Evolutionary conservation across 192 early-diverging fungal genomes (phyloP).

Genomic region (Rhizophagus prolifer): DNA sequence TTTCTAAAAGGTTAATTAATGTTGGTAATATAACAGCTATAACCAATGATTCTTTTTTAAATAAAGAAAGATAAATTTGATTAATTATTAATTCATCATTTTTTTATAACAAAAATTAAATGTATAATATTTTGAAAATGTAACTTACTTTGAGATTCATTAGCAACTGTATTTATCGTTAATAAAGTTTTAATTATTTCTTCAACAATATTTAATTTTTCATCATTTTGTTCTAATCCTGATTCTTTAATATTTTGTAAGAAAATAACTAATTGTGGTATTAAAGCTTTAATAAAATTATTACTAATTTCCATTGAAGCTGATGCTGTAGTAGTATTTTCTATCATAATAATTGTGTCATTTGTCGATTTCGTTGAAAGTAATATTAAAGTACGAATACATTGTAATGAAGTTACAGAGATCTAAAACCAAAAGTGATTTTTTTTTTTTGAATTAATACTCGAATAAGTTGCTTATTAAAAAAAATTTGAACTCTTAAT

Average conservation of each 20-base stretch:
- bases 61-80: background rate
- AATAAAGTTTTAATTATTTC: constrained; percentile 54
- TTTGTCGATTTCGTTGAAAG: constrained; percentile 32
- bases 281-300: constrained; percentile 29
- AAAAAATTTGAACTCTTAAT: no score
- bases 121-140: no score
- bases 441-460: background rate
- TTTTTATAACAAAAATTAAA: constrained; percentile 9
- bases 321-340: background rate
- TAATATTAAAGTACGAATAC: constrained; percentile 39
- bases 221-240: constrained; percentile 22
- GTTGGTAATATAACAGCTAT: constrained; percentile 48
- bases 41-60: constrained; percentile 34
- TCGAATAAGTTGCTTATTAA: no score
- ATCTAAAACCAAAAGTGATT: constrained; percentile 26
- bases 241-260: constrained; percentile 27
- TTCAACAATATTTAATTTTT: constrained; percentile 35
- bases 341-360: background rate
- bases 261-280: constrained; percentile 36
- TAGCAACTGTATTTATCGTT: constrained; percentile 36
- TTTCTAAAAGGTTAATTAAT: constrained; percentile 42
- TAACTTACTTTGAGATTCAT: constrained; percentile 45
- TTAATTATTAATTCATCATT: background rate
- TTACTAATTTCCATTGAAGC: constrained; percentile 32
- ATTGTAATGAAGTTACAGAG: constrained; percentile 39